A percentile compares a stretch with the other conserved stretches of the same genome.
phyloP scores from a whole-genome alignment of 1,284 basidiomycete genomes.

The Marasmius sp. region DNA sequence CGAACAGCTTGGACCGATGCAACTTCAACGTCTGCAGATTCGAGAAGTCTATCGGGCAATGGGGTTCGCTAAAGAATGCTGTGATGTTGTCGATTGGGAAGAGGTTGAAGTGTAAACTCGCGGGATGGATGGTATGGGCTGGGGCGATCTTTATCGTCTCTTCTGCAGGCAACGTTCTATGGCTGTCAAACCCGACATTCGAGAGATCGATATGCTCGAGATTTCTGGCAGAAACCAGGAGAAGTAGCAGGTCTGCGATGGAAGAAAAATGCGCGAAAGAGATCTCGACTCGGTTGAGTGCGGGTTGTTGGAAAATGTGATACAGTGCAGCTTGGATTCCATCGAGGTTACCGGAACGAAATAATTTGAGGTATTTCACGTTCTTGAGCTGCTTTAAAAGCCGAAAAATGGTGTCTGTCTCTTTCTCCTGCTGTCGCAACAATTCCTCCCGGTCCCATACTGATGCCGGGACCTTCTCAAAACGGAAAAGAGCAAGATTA shows the following conservation, averaged over 20 bases:
- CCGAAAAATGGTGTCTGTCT: background rate
- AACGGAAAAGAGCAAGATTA: background rate
- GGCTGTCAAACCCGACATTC: background rate
- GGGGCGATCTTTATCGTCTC: background rate
- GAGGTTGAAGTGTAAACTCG: background rate
- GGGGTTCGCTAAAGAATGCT: background rate
- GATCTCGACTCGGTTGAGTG: background rate
- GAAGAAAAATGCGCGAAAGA: background rate
- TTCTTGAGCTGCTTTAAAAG: background rate
- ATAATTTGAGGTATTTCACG: background rate
- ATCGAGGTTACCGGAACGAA: background rate
- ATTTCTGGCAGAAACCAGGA: background rate
- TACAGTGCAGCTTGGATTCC: background rate
- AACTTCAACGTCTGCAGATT: background rate
- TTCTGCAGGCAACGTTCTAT: background rate
- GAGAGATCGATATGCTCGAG: background rate
- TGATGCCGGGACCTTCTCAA: background rate
- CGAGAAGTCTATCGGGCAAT: background rate
- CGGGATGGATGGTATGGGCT: background rate
- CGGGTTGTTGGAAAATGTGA: background rate
- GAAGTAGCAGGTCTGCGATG: background rate
- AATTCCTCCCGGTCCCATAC: background rate
- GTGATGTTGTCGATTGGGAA: background rate
- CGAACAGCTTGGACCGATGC: background rate
- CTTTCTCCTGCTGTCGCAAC: background rate